Evolutionary conservation across 441 rosid genomes (phyloP).

Genomic region (Erysimum pusillum): DNA sequence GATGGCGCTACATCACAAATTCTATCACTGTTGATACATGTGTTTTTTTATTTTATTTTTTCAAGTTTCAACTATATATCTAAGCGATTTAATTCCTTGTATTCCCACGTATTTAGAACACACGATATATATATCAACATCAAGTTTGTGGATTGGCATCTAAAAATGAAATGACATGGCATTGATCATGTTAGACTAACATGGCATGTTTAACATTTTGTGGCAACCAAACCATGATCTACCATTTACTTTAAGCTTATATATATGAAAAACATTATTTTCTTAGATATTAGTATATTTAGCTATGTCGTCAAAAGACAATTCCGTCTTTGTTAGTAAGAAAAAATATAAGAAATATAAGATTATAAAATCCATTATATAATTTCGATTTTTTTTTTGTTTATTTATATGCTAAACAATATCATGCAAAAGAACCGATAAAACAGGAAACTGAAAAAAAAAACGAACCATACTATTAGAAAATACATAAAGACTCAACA

Average conservation of each 20-base stretch:
- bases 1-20: too few species aligned
- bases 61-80: not conserved
- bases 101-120: constrained; percentile 15
- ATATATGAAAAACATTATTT: not conserved
- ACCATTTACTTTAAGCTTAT: constrained; percentile 10
- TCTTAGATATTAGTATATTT: not conserved
- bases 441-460: not conserved
- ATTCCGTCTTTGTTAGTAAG: not conserved
- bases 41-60: not conserved
- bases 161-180: constrained; percentile 20
- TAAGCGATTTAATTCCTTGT: constrained; percentile 2
- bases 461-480: not conserved
- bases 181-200: not conserved
- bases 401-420: not conserved
- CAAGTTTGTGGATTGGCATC: constrained; percentile 26
- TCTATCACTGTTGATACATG: not conserved
- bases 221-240: constrained; percentile 13
- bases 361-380: too few species aligned
- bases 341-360: not conserved
- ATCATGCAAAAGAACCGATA: not conserved
- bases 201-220: constrained; percentile 34
- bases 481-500: too few species aligned
- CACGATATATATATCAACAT: constrained; percentile 34
- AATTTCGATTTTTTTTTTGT: too few species aligned
- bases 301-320: not conserved